Conservation (phyloP, 2,329 filamentous ascomycete species). For the Aureobasidium zeae region DNA sequence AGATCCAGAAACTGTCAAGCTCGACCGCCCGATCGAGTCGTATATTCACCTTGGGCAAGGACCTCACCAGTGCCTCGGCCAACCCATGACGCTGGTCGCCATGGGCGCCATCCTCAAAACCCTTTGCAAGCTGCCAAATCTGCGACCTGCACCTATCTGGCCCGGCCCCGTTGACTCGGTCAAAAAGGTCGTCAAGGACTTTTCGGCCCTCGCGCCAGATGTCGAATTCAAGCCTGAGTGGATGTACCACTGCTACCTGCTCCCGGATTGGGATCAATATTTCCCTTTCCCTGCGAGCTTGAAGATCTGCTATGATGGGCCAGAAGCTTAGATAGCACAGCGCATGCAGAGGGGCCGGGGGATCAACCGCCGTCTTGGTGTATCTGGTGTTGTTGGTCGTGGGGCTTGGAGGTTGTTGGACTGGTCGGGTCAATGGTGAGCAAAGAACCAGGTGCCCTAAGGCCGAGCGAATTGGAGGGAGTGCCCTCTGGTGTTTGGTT, state of each 20-base stretch:
- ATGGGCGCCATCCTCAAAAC: slow-evolving; percentile 40
- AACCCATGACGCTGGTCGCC: slow-evolving; percentile 33
- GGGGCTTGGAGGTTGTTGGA: slow-evolving; percentile 4
- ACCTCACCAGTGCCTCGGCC: slow-evolving; percentile 33
- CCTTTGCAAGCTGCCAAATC: slow-evolving; percentile 32
- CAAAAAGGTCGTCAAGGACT: slow-evolving; percentile 35
- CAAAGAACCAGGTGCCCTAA: no score
- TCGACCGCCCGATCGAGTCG: slow-evolving; percentile 31
- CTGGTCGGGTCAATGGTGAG: slow-evolving; percentile 5
- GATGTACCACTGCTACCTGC: slow-evolving; percentile 37
- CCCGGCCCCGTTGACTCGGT: slow-evolving; percentile 31
- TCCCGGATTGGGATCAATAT: slow-evolving; percentile 39
- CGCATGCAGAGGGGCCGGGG: background rate
- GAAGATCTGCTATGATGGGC: slow-evolving; percentile 12
- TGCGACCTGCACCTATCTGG: slow-evolving; percentile 33
- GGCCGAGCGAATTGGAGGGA: no score
- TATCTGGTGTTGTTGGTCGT: background rate
- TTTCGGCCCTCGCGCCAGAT: slow-evolving; percentile 22
- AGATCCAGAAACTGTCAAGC: slow-evolving; percentile 32
- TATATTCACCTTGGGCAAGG: slow-evolving; percentile 40
- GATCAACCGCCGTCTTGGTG: background rate
- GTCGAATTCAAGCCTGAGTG: slow-evolving; percentile 28
- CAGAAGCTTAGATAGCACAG: slow-evolving; percentile 5
- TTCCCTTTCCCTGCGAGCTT: slow-evolving; percentile 38
- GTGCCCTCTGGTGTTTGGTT: no score